Evolutionary conservation across 306 rosid species (phyloP), one percentile per base, ranked within the genome.

Genomic region (Fragaria nilgerrensis): DNA sequence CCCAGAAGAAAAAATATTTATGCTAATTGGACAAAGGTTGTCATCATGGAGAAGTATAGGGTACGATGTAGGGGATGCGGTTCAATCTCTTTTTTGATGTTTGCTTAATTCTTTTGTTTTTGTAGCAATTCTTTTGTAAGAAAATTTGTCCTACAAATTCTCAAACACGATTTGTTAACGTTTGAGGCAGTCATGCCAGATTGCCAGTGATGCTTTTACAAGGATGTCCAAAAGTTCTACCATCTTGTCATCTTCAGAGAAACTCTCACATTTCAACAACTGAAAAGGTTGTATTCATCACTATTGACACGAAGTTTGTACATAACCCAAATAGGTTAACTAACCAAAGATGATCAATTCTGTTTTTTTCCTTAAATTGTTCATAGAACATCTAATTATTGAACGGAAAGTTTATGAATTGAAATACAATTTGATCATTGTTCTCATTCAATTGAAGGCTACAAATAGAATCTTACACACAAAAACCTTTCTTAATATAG

Each of bases 81-180:
- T 77, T 78, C 73, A 74, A 52, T 70, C 23, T 62, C 11, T 67
- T 79, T 61, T 7, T 79, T 23, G 23, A 59, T 56, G 16, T 64
- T 66, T 16, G 17, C 29, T 79, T 82, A 62, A 77, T 83, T 88
- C 83, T 77, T 81, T 84, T 75, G 79, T 73, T 78, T 79, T 78
- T 79, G 48, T 29, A 9, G 83, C 81, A 70, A 87, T 91, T 86
- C 88, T 89, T 91, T 91, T 92, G 96, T 87, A 87, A 81, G 87
- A 88, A 85, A 85, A 80, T 45, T 65, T 83, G 77, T 77, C 80
- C 81, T 80, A 85, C 77, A 79, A 83, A 81, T 77, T 47, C 66
- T 80, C 64, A 72, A 71, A 77, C 81, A 70, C 68, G 68, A 25
- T 59, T 71, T 77, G 82, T 82, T 82, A 20, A 70, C 52, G 66